Evolutionary conservation across 2,329 filamentous ascomycete genomes (phyloP).

Genomic region (Coniochaeta prunicola): DNA sequence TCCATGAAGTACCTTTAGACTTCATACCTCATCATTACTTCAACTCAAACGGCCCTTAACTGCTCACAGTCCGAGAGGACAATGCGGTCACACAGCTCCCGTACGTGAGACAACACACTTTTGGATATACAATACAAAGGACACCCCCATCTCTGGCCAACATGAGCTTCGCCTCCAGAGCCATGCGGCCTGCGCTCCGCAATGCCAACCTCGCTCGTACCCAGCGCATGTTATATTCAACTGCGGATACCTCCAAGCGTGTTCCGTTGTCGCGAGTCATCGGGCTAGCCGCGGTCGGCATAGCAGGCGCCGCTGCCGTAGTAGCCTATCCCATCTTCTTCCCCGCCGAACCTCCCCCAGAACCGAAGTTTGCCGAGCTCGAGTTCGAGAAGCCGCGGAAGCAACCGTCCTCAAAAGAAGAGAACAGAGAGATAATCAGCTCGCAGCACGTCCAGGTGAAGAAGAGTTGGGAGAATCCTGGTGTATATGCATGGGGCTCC

Average conservation of each 20-base stretch:
- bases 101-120: neutral
- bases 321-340: conserved; percentile 16
- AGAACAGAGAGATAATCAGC: conserved; percentile 68
- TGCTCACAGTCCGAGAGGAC: too few species aligned
- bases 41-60: too few species aligned
- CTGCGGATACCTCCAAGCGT: neutral
- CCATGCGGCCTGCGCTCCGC: neutral
- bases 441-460: conserved; percentile 85
- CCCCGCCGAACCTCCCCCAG: conserved; percentile 19
- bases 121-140: too few species aligned
- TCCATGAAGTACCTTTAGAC: too few species aligned
- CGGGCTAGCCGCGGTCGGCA: conserved; percentile 9
- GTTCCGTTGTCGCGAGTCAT: neutral
- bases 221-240: neutral
- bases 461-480: conserved; percentile 73
- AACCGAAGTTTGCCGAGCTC: conserved; percentile 42
- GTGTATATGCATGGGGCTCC: conserved; percentile 89
- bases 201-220: neutral
- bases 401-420: conserved; percentile 55
- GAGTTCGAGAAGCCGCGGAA: conserved; percentile 61
- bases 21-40: too few species aligned
- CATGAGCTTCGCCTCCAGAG: neutral
- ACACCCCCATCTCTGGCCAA: too few species aligned
- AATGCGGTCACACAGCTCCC: neutral
- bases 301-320: conserved; percentile 11